These are phyloP conservation scores for Xanthoparmelia taractica DNA, from an alignment of 495 filamentous ascomycete species.

Conservation along the genomic window DNA sequence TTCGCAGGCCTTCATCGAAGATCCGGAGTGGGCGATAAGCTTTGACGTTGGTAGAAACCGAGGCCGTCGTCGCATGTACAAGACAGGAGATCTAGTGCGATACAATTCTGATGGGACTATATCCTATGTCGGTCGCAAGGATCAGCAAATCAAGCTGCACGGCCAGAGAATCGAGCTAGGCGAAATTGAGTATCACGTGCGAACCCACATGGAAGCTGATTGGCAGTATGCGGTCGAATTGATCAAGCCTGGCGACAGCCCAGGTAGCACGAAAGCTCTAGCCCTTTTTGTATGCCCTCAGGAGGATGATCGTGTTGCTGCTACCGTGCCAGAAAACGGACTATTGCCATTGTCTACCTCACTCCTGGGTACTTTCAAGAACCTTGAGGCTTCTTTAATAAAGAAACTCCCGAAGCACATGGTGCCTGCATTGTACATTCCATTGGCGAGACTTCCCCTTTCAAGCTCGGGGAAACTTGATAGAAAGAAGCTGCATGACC, in stretches of 20 bases:
- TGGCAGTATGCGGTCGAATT: slow-evolving; percentile 29
- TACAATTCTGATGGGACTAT: slow-evolving; percentile 28
- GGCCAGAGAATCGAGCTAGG: slow-evolving; percentile 30
- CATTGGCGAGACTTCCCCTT: slow-evolving; percentile 40
- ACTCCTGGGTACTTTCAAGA: slow-evolving; percentile 31
- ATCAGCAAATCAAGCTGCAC: slow-evolving; percentile 32
- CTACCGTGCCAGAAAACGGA: slow-evolving; percentile 18
- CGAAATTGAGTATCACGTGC: slow-evolving; percentile 33
- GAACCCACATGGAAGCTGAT: slow-evolving; percentile 40
- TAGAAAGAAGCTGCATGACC: slow-evolving; percentile 40
- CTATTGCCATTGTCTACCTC: slow-evolving; percentile 23
- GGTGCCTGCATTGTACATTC: slow-evolving; percentile 42
- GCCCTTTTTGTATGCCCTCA: slow-evolving; percentile 23
- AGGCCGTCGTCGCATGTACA: slow-evolving; percentile 20
- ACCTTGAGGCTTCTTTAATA: slow-evolving; percentile 32
- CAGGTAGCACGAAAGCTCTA: not conserved
- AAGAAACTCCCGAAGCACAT: slow-evolving; percentile 42
- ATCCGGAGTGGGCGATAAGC: slow-evolving; percentile 35
- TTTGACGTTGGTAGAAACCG: slow-evolving; percentile 24
- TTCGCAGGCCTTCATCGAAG: slow-evolving; percentile 38
- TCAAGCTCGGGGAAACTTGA: slow-evolving; percentile 45
- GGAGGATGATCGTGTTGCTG: slow-evolving; percentile 22
- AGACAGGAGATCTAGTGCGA: slow-evolving; percentile 31
- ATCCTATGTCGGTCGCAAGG: slow-evolving; percentile 27
- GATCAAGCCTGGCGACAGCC: slow-evolving; percentile 31